A percentile compares a stretch with the other conserved stretches of the same genome.
Conservation (phyloP, 345 rosid species). For the Sonneratia caseolaris region DNA sequence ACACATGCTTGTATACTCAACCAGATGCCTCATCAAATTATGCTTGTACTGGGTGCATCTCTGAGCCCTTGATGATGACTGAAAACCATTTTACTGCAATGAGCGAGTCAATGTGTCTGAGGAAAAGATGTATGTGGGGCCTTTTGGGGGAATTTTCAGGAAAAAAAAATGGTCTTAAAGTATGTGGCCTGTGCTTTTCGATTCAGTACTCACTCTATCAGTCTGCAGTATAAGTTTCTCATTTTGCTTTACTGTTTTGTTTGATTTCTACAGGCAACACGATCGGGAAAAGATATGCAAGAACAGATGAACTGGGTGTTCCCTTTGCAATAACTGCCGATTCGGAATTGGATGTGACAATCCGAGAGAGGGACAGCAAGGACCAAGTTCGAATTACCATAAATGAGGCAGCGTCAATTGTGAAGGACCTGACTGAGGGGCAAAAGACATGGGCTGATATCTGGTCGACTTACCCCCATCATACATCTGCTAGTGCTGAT, state of each 20-base stretch:
- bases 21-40: neutral
- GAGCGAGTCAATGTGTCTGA: too few species aligned
- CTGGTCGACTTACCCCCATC: constrained; percentile 67
- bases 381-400: constrained; percentile 69
- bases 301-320: constrained; percentile 90
- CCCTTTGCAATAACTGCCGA: constrained; percentile 93
- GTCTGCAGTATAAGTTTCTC: neutral
- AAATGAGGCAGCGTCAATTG: constrained; percentile 54
- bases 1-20: neutral
- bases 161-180: too few species aligned
- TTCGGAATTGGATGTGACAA: constrained; percentile 56
- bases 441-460: constrained; percentile 62
- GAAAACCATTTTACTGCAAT: too few species aligned
- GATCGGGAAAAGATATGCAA: constrained; percentile 88
- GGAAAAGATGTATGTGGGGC: too few species aligned
- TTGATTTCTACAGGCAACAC: constrained; percentile 55
- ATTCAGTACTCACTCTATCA: neutral
- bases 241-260: neutral
- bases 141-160: too few species aligned
- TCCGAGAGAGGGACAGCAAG: constrained; percentile 90
- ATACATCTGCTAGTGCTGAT: constrained; percentile 44
- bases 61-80: too few species aligned
- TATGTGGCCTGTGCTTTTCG: neutral
- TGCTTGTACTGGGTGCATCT: too few species aligned
- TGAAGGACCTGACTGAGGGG: constrained; percentile 63